Percentiles rank a stretch among this genome's conserved stretches.
Conservation (phyloP, 768 basidiomycete genomes). For the Amanita exitialis region DNA sequence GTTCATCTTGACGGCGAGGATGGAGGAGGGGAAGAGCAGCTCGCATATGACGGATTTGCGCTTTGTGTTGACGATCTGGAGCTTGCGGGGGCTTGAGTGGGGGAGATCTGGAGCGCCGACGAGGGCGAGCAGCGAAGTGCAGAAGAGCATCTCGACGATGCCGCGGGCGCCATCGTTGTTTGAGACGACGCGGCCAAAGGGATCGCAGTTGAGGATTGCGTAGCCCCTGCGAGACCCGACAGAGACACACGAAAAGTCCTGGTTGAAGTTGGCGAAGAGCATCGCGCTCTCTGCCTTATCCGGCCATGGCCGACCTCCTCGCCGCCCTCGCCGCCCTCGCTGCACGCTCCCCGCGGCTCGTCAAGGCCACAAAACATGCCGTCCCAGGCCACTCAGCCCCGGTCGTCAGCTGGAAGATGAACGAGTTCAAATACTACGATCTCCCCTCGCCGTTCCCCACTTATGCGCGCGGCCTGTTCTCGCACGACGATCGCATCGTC, state of each 20-base stretch:
- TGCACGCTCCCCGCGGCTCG: conserved; percentile 50
- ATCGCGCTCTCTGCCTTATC: conserved; percentile 20
- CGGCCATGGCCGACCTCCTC: conserved; percentile 46
- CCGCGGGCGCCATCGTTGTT: conserved; percentile 92
- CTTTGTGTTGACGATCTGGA: conserved; percentile 99
- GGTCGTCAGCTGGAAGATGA: conserved; percentile 93
- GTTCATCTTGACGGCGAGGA: conserved; percentile 96
- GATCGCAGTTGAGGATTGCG: conserved; percentile 96
- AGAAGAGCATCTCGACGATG: conserved; percentile 99
- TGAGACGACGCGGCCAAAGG: conserved; percentile 92
- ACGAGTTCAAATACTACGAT: conserved; percentile 90
- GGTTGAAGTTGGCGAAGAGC: conserved; percentile 95
- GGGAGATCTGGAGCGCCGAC: conserved; percentile 95
- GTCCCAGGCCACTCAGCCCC: conserved; percentile 45
- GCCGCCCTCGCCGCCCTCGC: conserved; percentile 41
- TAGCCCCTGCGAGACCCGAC: conserved; percentile 95
- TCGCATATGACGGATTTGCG: conserved; percentile 99
- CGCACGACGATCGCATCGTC: conserved; percentile 61
- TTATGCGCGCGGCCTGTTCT: conserved; percentile 88
- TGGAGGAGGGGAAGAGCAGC: conserved; percentile 91
- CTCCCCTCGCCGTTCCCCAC: conserved; percentile 90
- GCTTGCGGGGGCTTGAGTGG: conserved; percentile 79
- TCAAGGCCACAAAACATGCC: conserved; percentile 44
- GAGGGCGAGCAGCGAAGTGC: conserved; percentile 93
- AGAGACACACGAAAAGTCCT: conserved; percentile 95